Conservation (phyloP, 768 basidiomycete species). For the Termitomyces sp. region DNA sequence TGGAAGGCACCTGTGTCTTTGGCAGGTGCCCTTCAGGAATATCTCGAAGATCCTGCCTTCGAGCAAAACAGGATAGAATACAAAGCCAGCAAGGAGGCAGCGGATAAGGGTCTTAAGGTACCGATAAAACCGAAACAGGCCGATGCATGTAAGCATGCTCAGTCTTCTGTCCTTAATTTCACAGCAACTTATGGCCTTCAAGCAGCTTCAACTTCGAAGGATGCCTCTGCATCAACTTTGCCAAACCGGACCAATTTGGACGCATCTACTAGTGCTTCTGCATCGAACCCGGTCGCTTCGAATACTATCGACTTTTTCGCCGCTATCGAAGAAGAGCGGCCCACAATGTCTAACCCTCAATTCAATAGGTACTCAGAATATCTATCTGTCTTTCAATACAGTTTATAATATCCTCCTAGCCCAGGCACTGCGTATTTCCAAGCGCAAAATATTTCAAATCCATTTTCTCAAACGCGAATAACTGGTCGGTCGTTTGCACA, state of each 20-base stretch:
- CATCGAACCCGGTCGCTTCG: slow-evolving; percentile 7
- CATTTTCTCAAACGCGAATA: slow-evolving; percentile 67
- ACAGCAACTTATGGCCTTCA: neutral
- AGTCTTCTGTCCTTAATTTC: slow-evolving; percentile 12
- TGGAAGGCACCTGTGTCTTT: slow-evolving; percentile 87
- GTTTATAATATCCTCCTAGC: slow-evolving; percentile 26
- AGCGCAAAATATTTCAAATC: slow-evolving; percentile 65
- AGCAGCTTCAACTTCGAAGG: slow-evolving; percentile 1
- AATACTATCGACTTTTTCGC: slow-evolving; percentile 79
- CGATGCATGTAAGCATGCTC: slow-evolving; percentile 24
- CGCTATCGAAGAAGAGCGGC: slow-evolving; percentile 80
- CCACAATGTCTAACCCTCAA: slow-evolving; percentile 66
- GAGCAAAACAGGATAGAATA: slow-evolving; percentile 95
- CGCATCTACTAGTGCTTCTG: slow-evolving; percentile 17
- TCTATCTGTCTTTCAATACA: neutral
- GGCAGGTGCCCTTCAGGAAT: slow-evolving; percentile 92
- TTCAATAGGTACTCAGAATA: slow-evolving; percentile 43
- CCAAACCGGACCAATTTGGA: slow-evolving; percentile 6
- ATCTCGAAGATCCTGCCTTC: slow-evolving; percentile 94
- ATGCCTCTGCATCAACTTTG: neutral
- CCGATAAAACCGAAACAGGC: slow-evolving; percentile 21
- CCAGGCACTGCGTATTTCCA: slow-evolving; percentile 49
- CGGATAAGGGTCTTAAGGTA: slow-evolving; percentile 37
- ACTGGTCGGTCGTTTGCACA: slow-evolving; percentile 46
- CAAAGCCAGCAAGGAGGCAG: slow-evolving; percentile 70